Evolutionary conservation across 257 asterid species (phyloP).

Genomic region (Penstemon barbatus): DNA sequence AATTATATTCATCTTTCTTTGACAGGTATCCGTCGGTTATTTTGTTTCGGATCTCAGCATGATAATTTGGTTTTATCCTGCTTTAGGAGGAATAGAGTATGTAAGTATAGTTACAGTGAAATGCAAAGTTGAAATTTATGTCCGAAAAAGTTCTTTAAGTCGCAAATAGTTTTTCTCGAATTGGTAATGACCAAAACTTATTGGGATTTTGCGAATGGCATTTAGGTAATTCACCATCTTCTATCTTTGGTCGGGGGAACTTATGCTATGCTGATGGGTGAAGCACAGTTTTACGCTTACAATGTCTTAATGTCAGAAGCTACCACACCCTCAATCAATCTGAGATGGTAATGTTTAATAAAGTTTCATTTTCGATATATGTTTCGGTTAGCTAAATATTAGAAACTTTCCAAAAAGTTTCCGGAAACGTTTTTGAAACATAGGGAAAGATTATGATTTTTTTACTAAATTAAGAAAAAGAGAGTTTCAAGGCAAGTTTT

Average conservation of each 20-base stretch:
- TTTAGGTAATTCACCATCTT: slow-evolving; percentile 45
- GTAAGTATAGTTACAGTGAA: slow-evolving; percentile 46
- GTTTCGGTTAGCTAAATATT: too few relatives aligned
- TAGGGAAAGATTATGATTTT: too few relatives aligned
- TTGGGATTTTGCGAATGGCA: too few relatives aligned
- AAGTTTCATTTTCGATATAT: too few relatives aligned
- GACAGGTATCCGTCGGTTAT: slow-evolving; percentile 74
- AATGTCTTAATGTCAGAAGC: slow-evolving; percentile 78
- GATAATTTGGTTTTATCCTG: slow-evolving; percentile 83
- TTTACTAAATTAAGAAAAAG: too few relatives aligned
- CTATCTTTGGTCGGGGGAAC: slow-evolving; percentile 56
- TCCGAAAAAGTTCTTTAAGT: not conserved
- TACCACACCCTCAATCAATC: slow-evolving; percentile 78
- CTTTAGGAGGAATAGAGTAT: slow-evolving; percentile 82
- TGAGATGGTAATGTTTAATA: slow-evolving; percentile 64
- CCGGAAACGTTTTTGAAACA: too few relatives aligned
- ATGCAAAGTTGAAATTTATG: not conserved
- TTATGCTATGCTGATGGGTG: slow-evolving; percentile 23
- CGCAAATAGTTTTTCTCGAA: not conserved
- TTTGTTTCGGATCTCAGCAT: slow-evolving; percentile 73
- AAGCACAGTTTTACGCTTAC: slow-evolving; percentile 70
- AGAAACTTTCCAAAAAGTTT: too few relatives aligned
- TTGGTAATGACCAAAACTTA: not conserved
- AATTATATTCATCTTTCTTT: slow-evolving; percentile 26
- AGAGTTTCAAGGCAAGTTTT: too few relatives aligned